Evolutionary conservation across 1,139 yeast species (phyloP), one percentile per base, ranked within the genome.

Genomic region (Trichomonascaceae sp.): DNA sequence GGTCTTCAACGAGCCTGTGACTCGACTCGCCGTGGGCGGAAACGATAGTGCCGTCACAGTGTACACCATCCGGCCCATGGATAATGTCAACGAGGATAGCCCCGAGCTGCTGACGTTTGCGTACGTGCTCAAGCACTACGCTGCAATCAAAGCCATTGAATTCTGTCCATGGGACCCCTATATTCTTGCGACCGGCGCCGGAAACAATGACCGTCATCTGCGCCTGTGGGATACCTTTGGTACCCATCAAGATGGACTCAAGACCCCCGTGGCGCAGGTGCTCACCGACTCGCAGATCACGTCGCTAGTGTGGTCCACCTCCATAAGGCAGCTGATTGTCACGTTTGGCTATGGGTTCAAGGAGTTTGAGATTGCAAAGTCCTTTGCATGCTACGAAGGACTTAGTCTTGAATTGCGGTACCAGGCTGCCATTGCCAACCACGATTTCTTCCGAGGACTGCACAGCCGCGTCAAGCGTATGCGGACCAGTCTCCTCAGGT

Each of bases 171-270:
- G 72, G 67, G 70, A 71, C 42, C 67, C 70, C 20, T 62, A 69
- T 34, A 53, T 77, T 25, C 56, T 77, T 22, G 85, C 81, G 13
- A 75, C 84, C 1, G 87, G 97, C 3, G 96, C 96, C 20, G 96
- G 97, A 22, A 80, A 95, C 0, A 85, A 92, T 4, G 96, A 87
- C 54, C 71, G 87, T 37, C 72, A 77, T 20, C 62, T 76, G 14
- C 61, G 84, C 35, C 81, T 84, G 50, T 85, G 95, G 94, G 93
- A 87, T 54, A 68, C 89, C 0, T 8, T 23, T 2, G n/a, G n/a
- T n/a, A n/a, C n/a, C n/a, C 23, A 20, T 20, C 9, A 8, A 6
- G 23, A 11, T 20, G 23, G 11, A 6, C 11, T 20, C 11, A 59
- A 60, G 2, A 65, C 89, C 0, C 95, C 94, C 0, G 55, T 84